Evolutionary conservation across 139 green algal genomes (phyloP), one percentile per base, ranked within the genome.

Genomic region (Zygnema circumcarinatum): DNA sequence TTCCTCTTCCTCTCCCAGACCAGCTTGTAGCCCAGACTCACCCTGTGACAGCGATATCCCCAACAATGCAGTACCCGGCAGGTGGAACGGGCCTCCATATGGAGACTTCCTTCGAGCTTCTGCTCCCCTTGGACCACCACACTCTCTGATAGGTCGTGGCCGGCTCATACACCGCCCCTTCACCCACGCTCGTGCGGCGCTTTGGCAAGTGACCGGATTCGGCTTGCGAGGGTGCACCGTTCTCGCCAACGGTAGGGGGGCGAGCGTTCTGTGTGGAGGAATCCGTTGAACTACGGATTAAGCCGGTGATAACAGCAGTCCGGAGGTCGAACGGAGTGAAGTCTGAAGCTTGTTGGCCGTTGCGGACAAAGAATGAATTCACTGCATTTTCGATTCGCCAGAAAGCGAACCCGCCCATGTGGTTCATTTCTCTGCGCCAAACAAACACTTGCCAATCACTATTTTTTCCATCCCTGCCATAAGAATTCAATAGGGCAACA

Each of bases 31-130:
- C n/a, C n/a, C n/a, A n/a, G 54, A 92, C 88, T 76, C 94, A 94
- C 22, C 94, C 94, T 0, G 74, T 69, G 0, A 91, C 85, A 42
- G 94, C 90, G 74, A 89, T 94, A 84, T 96, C 94, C 22, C 94
- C 94, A 41, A 96, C 87, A 7, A 83, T 86, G 0, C 94, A 88
- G 68, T 96, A 98, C 56, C 95, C 95, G 2, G 90, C 76, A 0
- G 95, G 95, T 1, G 95, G 89, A 1, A 92, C 38, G 0, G 95
- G 92, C 0, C 94, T 85, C 94, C 94, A 96, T n/a, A 96, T 88
- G 39, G 80, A 82, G n/a, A 76, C 73, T 0, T 21, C 42, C 21
- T 86, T 62, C 16, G 78, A 20, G 20, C 16, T 35, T 32, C 20
- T 16, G 72, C 16, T 69, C 38, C 89, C 83, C 67, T 93, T 92